A percentile compares a stretch with the other conserved stretches of the same genome.
Conservation (phyloP, 768 basidiomycete genomes). For the Boletellus ananas region DNA sequence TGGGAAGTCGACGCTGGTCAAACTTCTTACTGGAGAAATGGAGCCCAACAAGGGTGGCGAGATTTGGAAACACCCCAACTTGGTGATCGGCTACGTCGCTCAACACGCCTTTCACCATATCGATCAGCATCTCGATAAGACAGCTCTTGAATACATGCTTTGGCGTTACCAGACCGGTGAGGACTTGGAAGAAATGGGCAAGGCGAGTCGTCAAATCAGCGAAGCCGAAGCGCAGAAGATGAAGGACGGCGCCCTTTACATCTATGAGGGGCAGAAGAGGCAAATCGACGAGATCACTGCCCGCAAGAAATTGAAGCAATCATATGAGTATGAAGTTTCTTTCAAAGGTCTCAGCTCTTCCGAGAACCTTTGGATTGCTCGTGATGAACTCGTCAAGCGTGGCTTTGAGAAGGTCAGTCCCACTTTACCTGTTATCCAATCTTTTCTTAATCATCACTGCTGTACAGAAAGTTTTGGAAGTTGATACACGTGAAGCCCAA, state of each 20-base stretch:
- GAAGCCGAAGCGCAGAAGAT: slow-evolving; percentile 92
- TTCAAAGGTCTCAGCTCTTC: slow-evolving; percentile 94
- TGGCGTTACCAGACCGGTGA: slow-evolving; percentile 99
- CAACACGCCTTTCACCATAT: slow-evolving; percentile 99
- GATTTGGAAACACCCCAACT: slow-evolving; percentile 98
- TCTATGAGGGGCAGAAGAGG: slow-evolving; percentile 94
- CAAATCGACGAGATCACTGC: slow-evolving; percentile 85
- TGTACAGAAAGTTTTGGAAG: slow-evolving; percentile 86
- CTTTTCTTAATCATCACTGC: not conserved
- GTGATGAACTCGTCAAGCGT: slow-evolving; percentile 96
- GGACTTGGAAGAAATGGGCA: slow-evolving; percentile 94
- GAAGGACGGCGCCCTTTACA: slow-evolving; percentile 86
- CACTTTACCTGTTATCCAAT: not conserved
- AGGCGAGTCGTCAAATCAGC: slow-evolving; percentile 82
- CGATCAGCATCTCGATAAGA: slow-evolving; percentile 97
- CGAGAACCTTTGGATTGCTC: slow-evolving; percentile 96
- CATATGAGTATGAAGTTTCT: slow-evolving; percentile 96
- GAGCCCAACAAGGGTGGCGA: slow-evolving; percentile 96
- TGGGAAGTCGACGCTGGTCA: slow-evolving; percentile 96
- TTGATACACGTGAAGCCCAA: slow-evolving; percentile 96
- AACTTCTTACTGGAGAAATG: slow-evolving; percentile 93
- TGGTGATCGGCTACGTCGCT: slow-evolving; percentile 98
- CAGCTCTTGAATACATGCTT: slow-evolving; percentile 97
- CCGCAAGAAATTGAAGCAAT: slow-evolving; percentile 99
- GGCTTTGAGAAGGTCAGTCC: slow-evolving; percentile 85